phyloP scores from a whole-genome alignment of 306 rosid genomes.

The Medicago lupulina region DNA sequence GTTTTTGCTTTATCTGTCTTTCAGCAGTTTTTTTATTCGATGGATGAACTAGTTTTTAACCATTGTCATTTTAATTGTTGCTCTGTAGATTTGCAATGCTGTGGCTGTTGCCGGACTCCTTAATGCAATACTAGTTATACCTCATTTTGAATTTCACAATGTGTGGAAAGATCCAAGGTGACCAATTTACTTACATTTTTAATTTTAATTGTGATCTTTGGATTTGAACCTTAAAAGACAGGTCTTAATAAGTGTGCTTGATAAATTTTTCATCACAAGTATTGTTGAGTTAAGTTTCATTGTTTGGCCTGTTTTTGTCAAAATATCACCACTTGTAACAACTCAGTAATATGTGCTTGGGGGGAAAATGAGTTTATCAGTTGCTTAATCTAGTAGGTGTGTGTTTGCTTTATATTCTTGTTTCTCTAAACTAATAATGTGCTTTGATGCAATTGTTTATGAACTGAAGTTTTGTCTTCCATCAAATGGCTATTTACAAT shows the following conservation, averaged over 20 bases:
- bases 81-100: conserved; percentile 85
- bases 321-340: conserved; percentile 19
- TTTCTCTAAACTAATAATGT: background rate
- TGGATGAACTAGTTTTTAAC: conserved; percentile 19
- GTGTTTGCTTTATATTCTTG: conserved; percentile 17
- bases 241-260: background rate
- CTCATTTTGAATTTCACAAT: conserved; percentile 84
- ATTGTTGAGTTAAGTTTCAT: conserved; percentile 16
- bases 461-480: background rate
- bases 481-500: background rate
- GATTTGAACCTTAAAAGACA: conserved; percentile 27
- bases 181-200: conserved; percentile 19
- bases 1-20: background rate
- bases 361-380: background rate
- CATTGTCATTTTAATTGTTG: conserved; percentile 28
- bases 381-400: conserved; percentile 14
- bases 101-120: conserved; percentile 96
- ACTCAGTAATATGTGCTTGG: background rate
- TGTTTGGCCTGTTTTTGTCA: conserved; percentile 14
- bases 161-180: conserved; percentile 97
- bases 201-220: conserved; percentile 5
- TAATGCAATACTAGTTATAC: conserved; percentile 85
- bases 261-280: conserved; percentile 8
- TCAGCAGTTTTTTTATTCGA: conserved; percentile 7
- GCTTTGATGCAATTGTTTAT: conserved; percentile 8